Conservation (phyloP, 108 stramenopile species). For the Schizochytrium sp. region DNA sequence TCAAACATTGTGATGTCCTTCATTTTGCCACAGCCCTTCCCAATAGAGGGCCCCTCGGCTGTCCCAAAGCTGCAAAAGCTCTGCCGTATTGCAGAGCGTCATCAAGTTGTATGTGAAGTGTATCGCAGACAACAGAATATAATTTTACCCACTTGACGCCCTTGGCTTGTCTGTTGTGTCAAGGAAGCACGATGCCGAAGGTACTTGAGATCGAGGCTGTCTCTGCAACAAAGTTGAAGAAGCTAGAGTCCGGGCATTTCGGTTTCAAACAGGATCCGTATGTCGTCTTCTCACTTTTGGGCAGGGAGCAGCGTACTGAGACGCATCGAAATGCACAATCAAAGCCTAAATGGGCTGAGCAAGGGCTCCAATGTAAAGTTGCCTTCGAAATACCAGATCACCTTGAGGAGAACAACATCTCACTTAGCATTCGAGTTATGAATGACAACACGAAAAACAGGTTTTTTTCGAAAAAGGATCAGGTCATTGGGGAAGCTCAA, state of each 20-base stretch:
- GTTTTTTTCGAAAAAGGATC: background rate
- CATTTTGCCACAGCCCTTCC: no score
- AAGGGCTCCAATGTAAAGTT: constrained; percentile 1
- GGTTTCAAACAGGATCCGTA: constrained; percentile 34
- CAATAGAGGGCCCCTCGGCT: no score
- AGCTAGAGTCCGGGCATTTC: background rate
- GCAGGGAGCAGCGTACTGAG: constrained; percentile 12
- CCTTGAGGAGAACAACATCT: background rate
- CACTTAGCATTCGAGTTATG: background rate
- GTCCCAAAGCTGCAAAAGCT: no score
- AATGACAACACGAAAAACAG: constrained; percentile 10
- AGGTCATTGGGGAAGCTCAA: background rate
- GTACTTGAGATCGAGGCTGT: constrained; percentile 16
- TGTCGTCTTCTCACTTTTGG: constrained; percentile 2
- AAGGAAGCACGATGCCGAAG: background rate
- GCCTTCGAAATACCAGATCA: background rate
- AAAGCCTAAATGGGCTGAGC: constrained; percentile 8
- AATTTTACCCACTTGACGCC: no score
- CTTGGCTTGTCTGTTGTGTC: background rate
- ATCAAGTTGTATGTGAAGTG: no score
- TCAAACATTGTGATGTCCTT: no score
- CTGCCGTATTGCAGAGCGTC: no score
- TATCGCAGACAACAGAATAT: no score
- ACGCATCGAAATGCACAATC: constrained; percentile 31
- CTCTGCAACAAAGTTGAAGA: background rate